Evolutionary conservation across 2,329 filamentous ascomycete genomes (phyloP).

Genomic region (Colletotrichum siamense): DNA sequence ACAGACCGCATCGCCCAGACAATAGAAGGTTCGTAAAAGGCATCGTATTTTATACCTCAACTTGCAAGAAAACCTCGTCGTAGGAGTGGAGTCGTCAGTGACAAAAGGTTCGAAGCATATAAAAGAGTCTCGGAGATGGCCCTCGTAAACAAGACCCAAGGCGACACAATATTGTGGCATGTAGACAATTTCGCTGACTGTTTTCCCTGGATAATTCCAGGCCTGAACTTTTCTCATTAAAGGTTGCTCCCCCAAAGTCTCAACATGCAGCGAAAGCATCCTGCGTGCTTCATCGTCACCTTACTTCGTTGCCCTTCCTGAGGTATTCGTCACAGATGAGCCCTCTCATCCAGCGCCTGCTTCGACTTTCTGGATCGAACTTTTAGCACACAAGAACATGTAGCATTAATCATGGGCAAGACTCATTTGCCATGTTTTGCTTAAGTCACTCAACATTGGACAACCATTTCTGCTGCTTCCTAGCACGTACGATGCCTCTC

Average conservation of each 20-base stretch:
- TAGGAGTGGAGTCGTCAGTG: background rate
- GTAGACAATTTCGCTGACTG: no score
- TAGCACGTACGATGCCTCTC: background rate
- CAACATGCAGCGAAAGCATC: accelerated
- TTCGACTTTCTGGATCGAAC: background rate
- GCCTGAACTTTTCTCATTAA: accelerated
- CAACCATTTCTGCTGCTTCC: background rate
- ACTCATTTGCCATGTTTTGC: accelerated
- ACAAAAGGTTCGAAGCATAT: accelerated
- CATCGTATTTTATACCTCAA: background rate
- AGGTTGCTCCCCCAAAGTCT: background rate
- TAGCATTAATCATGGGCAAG: background rate
- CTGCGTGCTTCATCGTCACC: accelerated
- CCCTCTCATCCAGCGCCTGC: background rate
- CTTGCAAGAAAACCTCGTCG: background rate
- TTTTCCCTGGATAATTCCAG: background rate
- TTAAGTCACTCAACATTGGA: background rate
- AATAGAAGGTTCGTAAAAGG: background rate
- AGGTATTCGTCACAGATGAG: background rate
- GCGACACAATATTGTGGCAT: background rate
- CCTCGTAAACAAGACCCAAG: background rate
- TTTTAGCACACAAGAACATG: background rate
- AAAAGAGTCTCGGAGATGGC: background rate
- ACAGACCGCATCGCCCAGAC: background rate
- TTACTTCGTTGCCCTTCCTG: accelerated